These are phyloP conservation scores for Vigna trinervia DNA, from an alignment of 306 rosid species.

Conservation along the genomic window DNA sequence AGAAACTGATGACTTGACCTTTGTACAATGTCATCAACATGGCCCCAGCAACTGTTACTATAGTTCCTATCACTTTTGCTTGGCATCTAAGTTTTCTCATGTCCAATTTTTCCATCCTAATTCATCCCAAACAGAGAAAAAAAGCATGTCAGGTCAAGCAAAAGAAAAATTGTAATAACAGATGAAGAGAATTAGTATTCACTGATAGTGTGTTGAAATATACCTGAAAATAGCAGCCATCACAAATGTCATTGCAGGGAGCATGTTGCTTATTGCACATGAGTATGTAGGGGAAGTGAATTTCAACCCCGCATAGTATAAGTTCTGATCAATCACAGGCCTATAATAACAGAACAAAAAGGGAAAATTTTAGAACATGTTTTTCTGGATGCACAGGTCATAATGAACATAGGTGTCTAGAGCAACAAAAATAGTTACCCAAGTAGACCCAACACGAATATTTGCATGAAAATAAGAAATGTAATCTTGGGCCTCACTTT, in stretches of 20 bases:
- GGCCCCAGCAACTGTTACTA: slow-evolving; percentile 82
- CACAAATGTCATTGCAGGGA: slow-evolving; percentile 91
- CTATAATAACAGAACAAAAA: slow-evolving; percentile 47
- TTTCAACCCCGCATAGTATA: slow-evolving; percentile 83
- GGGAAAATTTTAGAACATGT: neutral
- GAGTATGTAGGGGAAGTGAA: slow-evolving; percentile 89
- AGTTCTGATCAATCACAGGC: slow-evolving; percentile 93
- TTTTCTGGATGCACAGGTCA: neutral
- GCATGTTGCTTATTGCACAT: slow-evolving; percentile 89
- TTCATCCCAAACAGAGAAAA: slow-evolving; percentile 4
- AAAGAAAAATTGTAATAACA: neutral
- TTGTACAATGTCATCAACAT: slow-evolving; percentile 95
- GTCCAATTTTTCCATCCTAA: slow-evolving; percentile 84
- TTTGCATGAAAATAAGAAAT: slow-evolving; percentile 66
- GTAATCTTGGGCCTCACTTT: slow-evolving; percentile 88
- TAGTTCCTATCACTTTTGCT: slow-evolving; percentile 85
- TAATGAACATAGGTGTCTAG: neutral
- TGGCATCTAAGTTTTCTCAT: slow-evolving; percentile 63
- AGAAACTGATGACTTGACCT: slow-evolving; percentile 70
- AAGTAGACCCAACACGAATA: slow-evolving; percentile 83
- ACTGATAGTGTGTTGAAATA: neutral
- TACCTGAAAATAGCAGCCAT: slow-evolving; percentile 91
- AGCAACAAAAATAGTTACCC: slow-evolving; percentile 62
- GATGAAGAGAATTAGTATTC: neutral
- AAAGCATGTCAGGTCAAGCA: slow-evolving; percentile 35